Evolutionary conservation across 179 eudicot genomes (phyloP), one percentile per base, ranked within the genome.

Genomic region (Beta corolliflora): DNA sequence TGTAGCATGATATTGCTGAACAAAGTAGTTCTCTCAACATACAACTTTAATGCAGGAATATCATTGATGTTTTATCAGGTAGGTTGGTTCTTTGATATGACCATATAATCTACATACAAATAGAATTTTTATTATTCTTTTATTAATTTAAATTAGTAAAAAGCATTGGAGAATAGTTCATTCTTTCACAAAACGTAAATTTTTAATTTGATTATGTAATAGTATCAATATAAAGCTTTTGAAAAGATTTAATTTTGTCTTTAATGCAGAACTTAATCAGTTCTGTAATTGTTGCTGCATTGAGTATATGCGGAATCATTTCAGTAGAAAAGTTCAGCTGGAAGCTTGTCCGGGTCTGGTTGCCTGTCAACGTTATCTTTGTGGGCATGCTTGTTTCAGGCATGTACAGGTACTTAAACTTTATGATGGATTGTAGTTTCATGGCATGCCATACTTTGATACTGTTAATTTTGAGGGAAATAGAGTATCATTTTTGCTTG

Each of bases 51-150:
- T 83, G 97, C 97, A 53, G 97, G 97, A 81, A 88, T 93, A 66
- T 89, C 97, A 13, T 85, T 93, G 84, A 93, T 93, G 97, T 91
- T 93, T 80, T 93, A 93, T 84, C 97, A 92, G 95, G 97, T 93
- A 84, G 21, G 12, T 59, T 10, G 3, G 72, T 74, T 77, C 31
- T 29, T 15, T 4, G 23, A 8, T 36, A 14, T 15, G 48, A 36
- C 4, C 41, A 2, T 36, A 36, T 36, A 36, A 36, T 36, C 41
- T 36, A 36, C 41, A 69, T 58, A 58, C 63, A 5, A 15, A 7
- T 58, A 58, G 19, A 58, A 58, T 58, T 0, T 5, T 18, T 36
- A 36, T 36, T 36, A 36, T 36, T 36, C 41, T 36, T 36, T 36
- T 36, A 36, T 36, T 48, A 48, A 7, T 48, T 1, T 9, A 48